Evolutionary conservation across 1,284 basidiomycete genomes (phyloP), one percentile per base, ranked within the genome.

Genomic region (Peniophora sp.): DNA sequence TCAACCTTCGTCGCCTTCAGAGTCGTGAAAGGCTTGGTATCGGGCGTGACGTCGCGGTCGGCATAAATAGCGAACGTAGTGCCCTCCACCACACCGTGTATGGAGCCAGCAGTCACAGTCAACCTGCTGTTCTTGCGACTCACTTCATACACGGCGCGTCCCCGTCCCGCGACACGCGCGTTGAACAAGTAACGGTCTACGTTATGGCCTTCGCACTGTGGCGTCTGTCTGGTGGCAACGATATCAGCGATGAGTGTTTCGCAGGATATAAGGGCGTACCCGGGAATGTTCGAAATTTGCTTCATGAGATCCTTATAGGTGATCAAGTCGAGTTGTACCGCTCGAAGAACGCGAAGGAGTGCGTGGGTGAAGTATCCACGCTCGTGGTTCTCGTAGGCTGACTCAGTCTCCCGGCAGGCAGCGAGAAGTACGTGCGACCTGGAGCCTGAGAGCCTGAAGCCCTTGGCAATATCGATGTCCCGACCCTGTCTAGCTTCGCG

Each of bases 391-490:
- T 60, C 59, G 22, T 23, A 27, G 6, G 59, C 59, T 3, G 15
- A 10, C 43, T 60, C 55, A 8, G 27, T 39, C n/a, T 48, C 22
- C n/a, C n/a, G 50, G 36, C 58, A 61, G 10, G 60, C 60, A 3
- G 60, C 54, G 24, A 60, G 42, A 9, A 60, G 52, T 3, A 59
- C 54, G 51, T 61, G 58, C 17, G 59, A 61, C 2, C 57, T 59
- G 36, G 61, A 54, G 34, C 57, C 58, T 47, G 57, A 57, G 22
- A 58, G 55, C 8, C 43, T 17, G 23, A 51, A 54, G 6, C 39
- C 52, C 1, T 37, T n/a, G 3, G 52, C 49, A 20, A 58, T 12
- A 6, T n/a, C 37, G 3, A 23, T 17, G n/a, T 10, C 43, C 15
- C 43, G 43, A 9, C n/a, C 43, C 43, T n/a, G 3, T 9, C 10